Conservation (phyloP, 495 filamentous ascomycete species). For the Talaromyces wortmannii region DNA sequence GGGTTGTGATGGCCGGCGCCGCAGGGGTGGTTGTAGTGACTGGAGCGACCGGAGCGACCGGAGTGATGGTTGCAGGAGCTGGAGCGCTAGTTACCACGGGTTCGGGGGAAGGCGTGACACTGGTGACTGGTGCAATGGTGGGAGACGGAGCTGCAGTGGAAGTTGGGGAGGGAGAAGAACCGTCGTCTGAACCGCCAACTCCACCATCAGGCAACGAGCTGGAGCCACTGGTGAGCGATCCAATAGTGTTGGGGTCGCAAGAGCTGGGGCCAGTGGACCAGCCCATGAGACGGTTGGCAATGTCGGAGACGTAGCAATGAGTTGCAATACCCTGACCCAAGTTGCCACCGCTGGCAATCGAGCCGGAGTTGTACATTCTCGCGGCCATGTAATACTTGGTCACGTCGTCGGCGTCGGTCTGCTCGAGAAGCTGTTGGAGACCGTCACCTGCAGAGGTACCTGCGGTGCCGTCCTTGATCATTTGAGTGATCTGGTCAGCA, state of each 20-base stretch:
- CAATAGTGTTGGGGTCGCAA: conserved; percentile 6
- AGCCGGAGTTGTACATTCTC: conserved; percentile 53
- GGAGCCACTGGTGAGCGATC: background rate
- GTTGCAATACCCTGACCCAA: conserved; percentile 45
- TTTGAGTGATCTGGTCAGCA: conserved; percentile 28
- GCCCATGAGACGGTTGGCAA: conserved; percentile 50
- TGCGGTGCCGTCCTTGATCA: conserved; percentile 41
- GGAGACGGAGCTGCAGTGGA: background rate
- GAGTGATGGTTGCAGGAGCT: background rate
- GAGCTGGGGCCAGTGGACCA: conserved; percentile 26
- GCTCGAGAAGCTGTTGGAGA: conserved; percentile 26
- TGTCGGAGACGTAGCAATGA: conserved; percentile 48
- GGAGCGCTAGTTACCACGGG: background rate
- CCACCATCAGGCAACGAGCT: background rate
- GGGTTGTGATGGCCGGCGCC: background rate
- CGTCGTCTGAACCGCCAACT: background rate
- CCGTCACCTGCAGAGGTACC: conserved; percentile 38
- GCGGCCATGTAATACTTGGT: conserved; percentile 42
- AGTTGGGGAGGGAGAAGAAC: background rate
- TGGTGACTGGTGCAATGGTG: background rate
- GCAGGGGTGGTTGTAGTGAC: background rate
- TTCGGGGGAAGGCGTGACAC: background rate
- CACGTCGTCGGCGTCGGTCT: conserved; percentile 14
- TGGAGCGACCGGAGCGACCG: background rate
- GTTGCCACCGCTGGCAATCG: conserved; percentile 33